Base-by-base conservation (phyloP, 164 flowering plant species). In the Macadamia tetraphylla region DNA sequence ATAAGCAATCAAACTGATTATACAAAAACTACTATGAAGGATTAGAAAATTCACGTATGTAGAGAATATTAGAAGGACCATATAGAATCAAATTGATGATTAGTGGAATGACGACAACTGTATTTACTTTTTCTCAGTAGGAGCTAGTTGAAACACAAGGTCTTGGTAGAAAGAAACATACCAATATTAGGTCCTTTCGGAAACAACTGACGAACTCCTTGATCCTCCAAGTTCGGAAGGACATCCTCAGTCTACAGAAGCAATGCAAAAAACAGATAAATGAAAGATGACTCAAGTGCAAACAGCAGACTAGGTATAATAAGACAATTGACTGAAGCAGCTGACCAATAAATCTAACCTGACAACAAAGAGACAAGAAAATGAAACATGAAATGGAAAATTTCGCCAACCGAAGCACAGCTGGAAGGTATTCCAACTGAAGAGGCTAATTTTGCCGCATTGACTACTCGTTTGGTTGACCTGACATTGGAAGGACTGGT, bases 201-300 rank as follows among this genome's bases (percentile, higher is more conserved):
- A 67, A 91, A 94, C 59, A 94, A 74, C 67, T 88, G 97, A 23
- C 94, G 91, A 61, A 92, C 95, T 11, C 98, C 97, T 71, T 94
- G 97, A 62, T 94, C 98, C 79, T 94, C 98, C 78, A 94, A 85
- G 76, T 86, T 89, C 2, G 98, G 98, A 65, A 92, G 87, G 61
- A 84, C 86, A 72, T 94, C 96, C 81, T 92, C 96, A 32, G 96
- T 94, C 97, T 93, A 66, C 68, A 77, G 9, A 15, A 60, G 58
- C 12, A 62, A 67, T 48, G 57, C 63, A 66, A 48, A 58, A 1
- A 48, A 29, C 55, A 6, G 49, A 67, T 0, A 4, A 43, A 40
- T 29, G 9, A 3, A 11, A 60, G 52, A 30, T 53, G 13, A 53
- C 29, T 18, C 29, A 63, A 44, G 13, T 44, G 32, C 9, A 44